phyloP scores from a whole-genome alignment of 2,329 filamentous ascomycete genomes.

The Exophiala xenobiotica region DNA sequence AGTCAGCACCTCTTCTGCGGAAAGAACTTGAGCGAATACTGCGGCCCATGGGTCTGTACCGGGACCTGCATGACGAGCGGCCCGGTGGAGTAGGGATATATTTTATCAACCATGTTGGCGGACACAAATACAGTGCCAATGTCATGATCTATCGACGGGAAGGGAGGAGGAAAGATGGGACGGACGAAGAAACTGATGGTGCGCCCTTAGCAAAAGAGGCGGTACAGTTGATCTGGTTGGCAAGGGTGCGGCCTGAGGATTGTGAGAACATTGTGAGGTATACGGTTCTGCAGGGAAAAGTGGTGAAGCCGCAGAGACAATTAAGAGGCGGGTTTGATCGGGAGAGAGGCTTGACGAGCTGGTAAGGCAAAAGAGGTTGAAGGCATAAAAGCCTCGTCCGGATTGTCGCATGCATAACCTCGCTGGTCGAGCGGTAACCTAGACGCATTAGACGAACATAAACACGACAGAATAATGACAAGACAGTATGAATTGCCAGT shows the following conservation, averaged over 20 bases:
- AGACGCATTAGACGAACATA: not conserved
- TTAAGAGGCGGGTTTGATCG: constrained; percentile 89
- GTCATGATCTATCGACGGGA: constrained; percentile 81
- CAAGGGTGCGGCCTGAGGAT: constrained; percentile 78
- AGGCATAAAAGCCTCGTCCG: not conserved
- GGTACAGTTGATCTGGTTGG: constrained; percentile 89
- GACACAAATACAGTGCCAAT: constrained; percentile 95
- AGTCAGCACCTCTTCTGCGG: constrained; percentile 84
- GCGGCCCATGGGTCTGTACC: constrained; percentile 76
- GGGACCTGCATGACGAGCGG: constrained; percentile 83
- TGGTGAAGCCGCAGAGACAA: constrained; percentile 84
- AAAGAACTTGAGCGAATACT: constrained; percentile 88
- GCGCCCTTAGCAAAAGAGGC: constrained; percentile 52
- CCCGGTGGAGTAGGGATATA: constrained; percentile 84
- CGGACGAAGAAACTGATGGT: constrained; percentile 33
- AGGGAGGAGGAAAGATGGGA: constrained; percentile 40
- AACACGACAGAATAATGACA: not conserved
- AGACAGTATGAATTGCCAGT: too few species aligned
- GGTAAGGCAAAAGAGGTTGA: constrained; percentile 56
- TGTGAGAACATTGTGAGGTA: constrained; percentile 89
- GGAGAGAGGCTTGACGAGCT: constrained; percentile 75
- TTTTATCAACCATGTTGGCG: constrained; percentile 93
- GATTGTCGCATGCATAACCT: not conserved
- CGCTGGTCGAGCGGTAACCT: not conserved
- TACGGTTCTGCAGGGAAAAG: constrained; percentile 88